Evolutionary conservation across 2,329 filamentous ascomycete genomes (phyloP), one percentile per base, ranked within the genome.

Genomic region (Coleophoma eucalyptorum): DNA sequence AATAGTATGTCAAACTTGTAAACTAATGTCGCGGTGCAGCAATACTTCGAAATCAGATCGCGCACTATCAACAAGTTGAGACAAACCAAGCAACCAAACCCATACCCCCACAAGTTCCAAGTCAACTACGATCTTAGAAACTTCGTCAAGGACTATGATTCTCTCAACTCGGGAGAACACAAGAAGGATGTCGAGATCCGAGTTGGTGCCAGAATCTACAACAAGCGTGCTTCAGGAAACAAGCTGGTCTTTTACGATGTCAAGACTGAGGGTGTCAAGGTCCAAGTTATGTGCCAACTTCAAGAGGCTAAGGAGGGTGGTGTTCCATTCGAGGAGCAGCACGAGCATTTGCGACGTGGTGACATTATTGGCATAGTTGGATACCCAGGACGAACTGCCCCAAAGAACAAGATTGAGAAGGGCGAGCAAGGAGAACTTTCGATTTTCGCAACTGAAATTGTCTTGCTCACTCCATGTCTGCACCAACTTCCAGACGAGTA

Each of bases 31-130:
- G 52, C 48, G 10, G 18, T 20, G 43, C 48, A 87, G 83, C 86
- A 89, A 86, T 99, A 97, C 78, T 97, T 96, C 69, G 94, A 99
- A 75, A 95, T 97, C 67, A 89, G 94, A 56, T 95, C 87, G 65
- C 83, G 89, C 61, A 81, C 80, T 59, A 84, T 96, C 75, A 86
- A 88, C 70, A 86, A 87, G 63, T 80, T 93, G 57, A 81, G 86
- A 64, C 76, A 86, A 65, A 83, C 81, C 65, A 84, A 87, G 74
- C 74, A 84, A 53, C 88, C 89, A 38, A 88, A 93, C 66, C 89
- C 89, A 13, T 96, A 97, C 72, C 94, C 94, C 7, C 93, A 99
- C 86, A 86, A 85, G 79, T 97, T 96, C 80, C 78, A 92, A 51
- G 84, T 90, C 68, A 89, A 86, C 69, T 91, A 90, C 65, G 88